Conservation (phyloP, 148 eudicot genomes). For the Rhododendron vialii region DNA sequence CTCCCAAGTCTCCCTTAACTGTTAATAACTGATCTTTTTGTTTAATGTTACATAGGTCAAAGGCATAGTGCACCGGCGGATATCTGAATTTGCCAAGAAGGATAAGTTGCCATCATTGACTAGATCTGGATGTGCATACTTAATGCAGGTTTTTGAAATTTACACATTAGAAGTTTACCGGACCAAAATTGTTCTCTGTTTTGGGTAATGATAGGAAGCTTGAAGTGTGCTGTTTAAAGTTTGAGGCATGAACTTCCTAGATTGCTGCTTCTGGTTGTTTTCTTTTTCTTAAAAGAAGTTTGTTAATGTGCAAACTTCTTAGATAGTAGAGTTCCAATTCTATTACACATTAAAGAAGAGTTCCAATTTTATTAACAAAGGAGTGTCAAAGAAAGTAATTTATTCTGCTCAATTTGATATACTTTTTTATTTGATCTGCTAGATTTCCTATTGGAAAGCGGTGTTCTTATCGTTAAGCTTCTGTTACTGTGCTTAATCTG, state of each 20-base stretch:
- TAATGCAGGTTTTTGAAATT: constrained; percentile 65
- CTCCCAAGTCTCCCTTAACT: neutral
- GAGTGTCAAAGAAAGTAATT: neutral
- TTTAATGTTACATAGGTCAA: constrained; percentile 46
- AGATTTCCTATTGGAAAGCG: neutral
- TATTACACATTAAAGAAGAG: too few relatives aligned
- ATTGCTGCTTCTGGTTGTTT: neutral
- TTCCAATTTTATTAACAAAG: neutral
- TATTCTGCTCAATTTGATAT: neutral
- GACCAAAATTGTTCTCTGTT: neutral
- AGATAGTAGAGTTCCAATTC: neutral
- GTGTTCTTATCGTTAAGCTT: neutral
- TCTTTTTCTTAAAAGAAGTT: neutral
- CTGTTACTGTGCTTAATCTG: neutral
- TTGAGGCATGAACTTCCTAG: neutral
- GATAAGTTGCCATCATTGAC: constrained; percentile 89
- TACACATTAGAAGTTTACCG: neutral
- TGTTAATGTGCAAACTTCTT: neutral
- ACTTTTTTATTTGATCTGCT: neutral
- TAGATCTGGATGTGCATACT: constrained; percentile 93
- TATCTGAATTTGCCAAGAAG: constrained; percentile 81
- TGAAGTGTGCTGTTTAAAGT: neutral
- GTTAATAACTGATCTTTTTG: neutral
- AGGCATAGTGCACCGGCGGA: constrained; percentile 88
- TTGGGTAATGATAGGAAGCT: neutral